Percentiles rank a stretch among this genome's conserved stretches.
These are phyloP conservation scores for Nicotiana noctiflora DNA, from an alignment of 257 asterid species.

Conservation along the genomic window DNA sequence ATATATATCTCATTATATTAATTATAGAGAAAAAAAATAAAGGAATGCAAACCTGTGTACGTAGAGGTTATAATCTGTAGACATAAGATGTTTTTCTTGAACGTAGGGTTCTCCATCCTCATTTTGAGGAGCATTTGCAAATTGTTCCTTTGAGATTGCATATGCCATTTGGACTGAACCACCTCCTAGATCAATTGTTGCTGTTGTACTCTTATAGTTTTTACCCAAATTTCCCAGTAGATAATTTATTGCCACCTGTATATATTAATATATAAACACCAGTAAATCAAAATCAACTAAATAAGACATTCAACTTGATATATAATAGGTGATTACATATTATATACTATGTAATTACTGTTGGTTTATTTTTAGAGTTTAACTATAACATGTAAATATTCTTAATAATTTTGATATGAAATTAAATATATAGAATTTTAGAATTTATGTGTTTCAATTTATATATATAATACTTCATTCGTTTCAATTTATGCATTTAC, in stretches of 20 bases:
- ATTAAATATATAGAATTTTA: too few species aligned
- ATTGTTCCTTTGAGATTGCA: constrained; percentile 58
- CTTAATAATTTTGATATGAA: too few species aligned
- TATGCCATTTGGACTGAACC: constrained; percentile 88
- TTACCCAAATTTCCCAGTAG: constrained; percentile 65
- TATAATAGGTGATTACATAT: not conserved
- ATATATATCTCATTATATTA: too few species aligned
- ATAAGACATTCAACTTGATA: not conserved
- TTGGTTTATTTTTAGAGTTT: too few species aligned
- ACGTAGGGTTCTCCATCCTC: constrained; percentile 52
- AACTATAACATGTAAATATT: too few species aligned
- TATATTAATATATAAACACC: not conserved
- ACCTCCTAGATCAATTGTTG: constrained; percentile 86
- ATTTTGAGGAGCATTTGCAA: constrained; percentile 52
- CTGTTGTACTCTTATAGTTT: constrained; percentile 45
- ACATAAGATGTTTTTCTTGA: constrained; percentile 56
- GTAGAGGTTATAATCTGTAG: constrained; percentile 53
- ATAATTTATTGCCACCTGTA: constrained; percentile 72
- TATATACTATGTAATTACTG: too few species aligned
- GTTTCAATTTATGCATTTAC: too few species aligned
- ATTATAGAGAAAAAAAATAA: too few species aligned
- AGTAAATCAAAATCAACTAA: not conserved
- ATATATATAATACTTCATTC: too few species aligned
- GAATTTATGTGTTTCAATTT: too few species aligned
- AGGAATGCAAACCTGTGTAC: constrained; percentile 48